Evolutionary conservation across 2,329 filamentous ascomycete species (phyloP), one percentile per base, ranked within the genome.

Genomic region (Penicillium sp.): DNA sequence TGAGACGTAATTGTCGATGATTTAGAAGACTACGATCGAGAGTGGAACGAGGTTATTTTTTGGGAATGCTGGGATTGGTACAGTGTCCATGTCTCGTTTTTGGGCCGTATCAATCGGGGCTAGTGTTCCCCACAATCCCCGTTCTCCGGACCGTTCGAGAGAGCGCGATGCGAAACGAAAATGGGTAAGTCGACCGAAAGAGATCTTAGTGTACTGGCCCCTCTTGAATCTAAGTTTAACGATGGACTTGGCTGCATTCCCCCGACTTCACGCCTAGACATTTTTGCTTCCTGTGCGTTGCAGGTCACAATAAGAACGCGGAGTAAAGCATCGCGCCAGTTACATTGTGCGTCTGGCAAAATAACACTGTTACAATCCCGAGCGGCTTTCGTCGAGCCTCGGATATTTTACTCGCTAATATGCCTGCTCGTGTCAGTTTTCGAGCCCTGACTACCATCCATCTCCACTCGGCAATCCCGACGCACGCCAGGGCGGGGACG

Each of bases 381-480:
- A 24, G 21, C 7, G 4, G 4, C 3, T n/a, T 39, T 24, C 4
- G 3, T n/a, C 21, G 18, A 24, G 13, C 36, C 36, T 24, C 12
- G 36, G 36, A 23, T 39, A 20, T 23, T 39, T 24, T 23, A 17
- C 33, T 36, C 33, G 24, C 7, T 5, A 20, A 36, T 4, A 4
- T 10, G 1, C 12, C 15, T 15, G 13, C 9, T 10, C 9, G 15
- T 8, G n/a, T n/a, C n/a, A n/a, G n/a, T 36, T n/a, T 3, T 20
- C 18, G 18, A 20, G 15, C 33, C 18, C 17, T 12, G 17, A 17
- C n/a, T 21, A 18, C 20, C 7, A 20, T 12, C 5, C 13, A 29
- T 51, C 23, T 26, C 32, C 39, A 39, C 33, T 23, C 37, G 30
- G 45, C 27, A 40, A 18, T 48, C 37, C 33, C 44, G 44, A 39